Base-by-base conservation (phyloP, 225 moss, liverwort and hornwort genomes). In the Anthoceros angustus region DNA sequence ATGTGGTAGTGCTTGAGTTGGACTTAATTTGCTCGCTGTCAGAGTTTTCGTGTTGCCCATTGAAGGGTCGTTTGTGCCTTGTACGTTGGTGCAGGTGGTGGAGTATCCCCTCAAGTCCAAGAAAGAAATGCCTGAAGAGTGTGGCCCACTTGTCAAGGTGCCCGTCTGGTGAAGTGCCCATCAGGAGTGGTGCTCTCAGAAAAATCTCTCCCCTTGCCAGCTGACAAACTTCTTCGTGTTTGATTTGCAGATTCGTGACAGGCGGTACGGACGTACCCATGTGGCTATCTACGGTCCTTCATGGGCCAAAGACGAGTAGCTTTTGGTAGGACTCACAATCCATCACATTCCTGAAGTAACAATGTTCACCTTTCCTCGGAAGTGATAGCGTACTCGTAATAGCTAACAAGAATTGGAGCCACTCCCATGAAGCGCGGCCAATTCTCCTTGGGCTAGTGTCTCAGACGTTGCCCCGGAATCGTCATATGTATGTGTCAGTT, bases 51-150 rank as follows among this genome's bases (percentile, higher is more conserved):
- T 8, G 6, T 3, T 60, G 23, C 55, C 55, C 66, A 67, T 23
- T 46, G 25, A 14, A 46, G 62, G 0, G 9, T 4, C 6, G 41
- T 49, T 7, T 7, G 32, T 15, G 24, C n/a, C 23, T 25, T 0
- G 12, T n/a, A 39, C 61, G 25, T 40, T 20, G 7, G 18, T 63
- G 26, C 61, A 90, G 90, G 83, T 87, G 62, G 90, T 94, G 25
- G 93, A 94, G 76, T 94, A 94, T 78, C 93, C 93, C 12, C 64
- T 86, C 41, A 85, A 83, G 68, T 87, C 93, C 0, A 86, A 76
- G 71, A 77, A 76, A 67, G 90, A 90, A 66, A 94, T 94, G 78
- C 90, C 87, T 42, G 87, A 87, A 67, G 77, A 76, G 39, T 94
- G 93, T 66, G 93, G 90, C 65, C 64, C 77, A 43, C 87, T 94